These are phyloP conservation scores for Penicillium thymicola DNA, from an alignment of 2,329 filamentous ascomycete species.

Conservation along the genomic window DNA sequence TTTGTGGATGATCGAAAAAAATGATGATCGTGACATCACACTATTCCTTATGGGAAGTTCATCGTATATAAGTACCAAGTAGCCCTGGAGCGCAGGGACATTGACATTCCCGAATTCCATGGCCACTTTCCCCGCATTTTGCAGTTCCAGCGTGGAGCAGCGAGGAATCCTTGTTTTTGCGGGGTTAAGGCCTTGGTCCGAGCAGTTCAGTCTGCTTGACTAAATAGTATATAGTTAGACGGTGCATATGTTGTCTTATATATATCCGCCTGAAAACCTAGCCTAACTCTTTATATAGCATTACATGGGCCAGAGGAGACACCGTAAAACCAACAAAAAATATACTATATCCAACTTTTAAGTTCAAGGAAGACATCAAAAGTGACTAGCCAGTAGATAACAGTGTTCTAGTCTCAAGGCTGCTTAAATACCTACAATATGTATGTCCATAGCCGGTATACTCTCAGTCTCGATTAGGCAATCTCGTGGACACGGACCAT, in stretches of 20 bases:
- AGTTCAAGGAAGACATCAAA: not conserved
- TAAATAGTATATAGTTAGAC: not conserved
- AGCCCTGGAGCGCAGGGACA: no score
- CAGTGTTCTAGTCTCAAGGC: not conserved
- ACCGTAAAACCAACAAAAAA: not conserved
- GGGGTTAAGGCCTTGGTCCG: not conserved
- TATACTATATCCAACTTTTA: not conserved
- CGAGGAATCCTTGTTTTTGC: not conserved
- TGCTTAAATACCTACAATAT: not conserved
- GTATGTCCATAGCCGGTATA: not conserved
- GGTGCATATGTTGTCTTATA: not conserved
- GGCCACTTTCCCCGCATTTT: not conserved
- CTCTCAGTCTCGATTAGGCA: not conserved
- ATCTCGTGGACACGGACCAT: not conserved
- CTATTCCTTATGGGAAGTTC: not conserved
- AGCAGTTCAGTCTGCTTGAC: not conserved
- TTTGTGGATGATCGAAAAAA: not conserved
- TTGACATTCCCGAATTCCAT: not conserved
- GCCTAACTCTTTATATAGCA: no score
- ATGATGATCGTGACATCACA: not conserved
- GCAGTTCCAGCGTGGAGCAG: not conserved
- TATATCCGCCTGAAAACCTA: no score
- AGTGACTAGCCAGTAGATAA: not conserved
- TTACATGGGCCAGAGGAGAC: not conserved
- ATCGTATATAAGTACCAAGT: not conserved